Evolutionary conservation across 2,329 filamentous ascomycete genomes (phyloP).

Genomic region (Fusarium torreyae): DNA sequence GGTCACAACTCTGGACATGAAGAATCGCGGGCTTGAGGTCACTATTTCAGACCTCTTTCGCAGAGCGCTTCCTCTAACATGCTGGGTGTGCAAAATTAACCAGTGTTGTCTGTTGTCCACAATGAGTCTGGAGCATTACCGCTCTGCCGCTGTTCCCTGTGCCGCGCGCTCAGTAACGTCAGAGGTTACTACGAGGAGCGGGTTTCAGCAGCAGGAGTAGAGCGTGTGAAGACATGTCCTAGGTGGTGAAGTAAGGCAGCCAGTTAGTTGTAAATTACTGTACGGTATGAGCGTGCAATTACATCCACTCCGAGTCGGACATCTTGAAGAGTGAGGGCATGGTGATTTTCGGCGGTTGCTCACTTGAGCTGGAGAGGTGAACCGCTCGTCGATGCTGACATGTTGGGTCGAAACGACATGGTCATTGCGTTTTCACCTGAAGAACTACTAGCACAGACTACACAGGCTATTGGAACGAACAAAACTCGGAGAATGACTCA

Average conservation of each 20-base stretch:
- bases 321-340: neutral
- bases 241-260: no score
- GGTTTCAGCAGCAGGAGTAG: no score
- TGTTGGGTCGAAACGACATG: no score
- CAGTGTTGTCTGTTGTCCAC: neutral
- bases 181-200: neutral
- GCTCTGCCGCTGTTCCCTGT: neutral
- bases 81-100: neutral
- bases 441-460: no score
- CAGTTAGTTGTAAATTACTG: no score
- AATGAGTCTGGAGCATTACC: neutral
- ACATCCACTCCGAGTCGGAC: neutral
- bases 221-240: no score
- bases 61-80: conserved; percentile 15
- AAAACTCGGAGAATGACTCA: no score
- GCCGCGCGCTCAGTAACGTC: neutral
- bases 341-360: no score
- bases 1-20: neutral
- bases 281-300: neutral
- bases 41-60: neutral
- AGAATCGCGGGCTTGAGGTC: neutral
- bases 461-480: no score
- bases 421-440: no score
- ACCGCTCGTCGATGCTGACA: no score
- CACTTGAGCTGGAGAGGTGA: no score